Evolutionary conservation across 2,329 filamentous ascomycete species (phyloP).

Genomic region (Fusarium sp.): DNA sequence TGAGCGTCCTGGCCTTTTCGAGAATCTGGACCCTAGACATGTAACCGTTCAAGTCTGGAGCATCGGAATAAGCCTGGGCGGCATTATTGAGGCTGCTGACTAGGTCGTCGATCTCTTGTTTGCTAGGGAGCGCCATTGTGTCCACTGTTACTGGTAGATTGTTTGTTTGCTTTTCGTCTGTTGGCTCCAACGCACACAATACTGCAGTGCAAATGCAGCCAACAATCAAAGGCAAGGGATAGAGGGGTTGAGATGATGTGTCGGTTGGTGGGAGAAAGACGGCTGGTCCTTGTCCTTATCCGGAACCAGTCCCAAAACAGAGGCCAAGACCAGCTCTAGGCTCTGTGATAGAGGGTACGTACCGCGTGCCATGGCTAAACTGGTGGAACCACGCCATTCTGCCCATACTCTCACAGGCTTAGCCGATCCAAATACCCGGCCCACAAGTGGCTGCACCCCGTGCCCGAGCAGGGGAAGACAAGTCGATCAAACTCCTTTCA

Average conservation of each 20-base stretch:
- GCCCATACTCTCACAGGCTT: conserved; percentile 14
- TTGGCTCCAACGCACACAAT: neutral
- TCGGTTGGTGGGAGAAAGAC: neutral
- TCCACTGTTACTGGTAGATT: neutral
- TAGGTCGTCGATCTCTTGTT: conserved; percentile 41
- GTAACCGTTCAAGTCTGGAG: conserved; percentile 45
- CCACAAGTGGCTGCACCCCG: conserved; percentile 1
- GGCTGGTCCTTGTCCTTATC: conserved; percentile 8
- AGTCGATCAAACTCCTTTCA: neutral
- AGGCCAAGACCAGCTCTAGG: conserved; percentile 11
- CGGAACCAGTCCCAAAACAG: conserved; percentile 3
- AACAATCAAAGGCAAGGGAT: neutral
- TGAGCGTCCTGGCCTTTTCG: conserved; percentile 48
- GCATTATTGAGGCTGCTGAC: conserved; percentile 39
- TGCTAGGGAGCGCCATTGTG: conserved; percentile 38
- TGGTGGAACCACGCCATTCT: conserved; percentile 2
- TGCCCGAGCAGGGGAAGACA: conserved; percentile 1
- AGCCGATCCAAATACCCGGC: neutral
- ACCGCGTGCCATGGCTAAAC: neutral
- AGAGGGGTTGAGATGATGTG: too few relatives aligned
- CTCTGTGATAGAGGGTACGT: neutral
- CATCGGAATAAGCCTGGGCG: conserved; percentile 45
- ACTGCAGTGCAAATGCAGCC: neutral
- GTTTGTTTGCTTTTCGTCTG: neutral
- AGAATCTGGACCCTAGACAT: conserved; percentile 50